Evolutionary conservation across 108 stramenopile species (phyloP), one percentile per base, ranked within the genome.

Genomic region (Fragilariopsis cylindrus): DNA sequence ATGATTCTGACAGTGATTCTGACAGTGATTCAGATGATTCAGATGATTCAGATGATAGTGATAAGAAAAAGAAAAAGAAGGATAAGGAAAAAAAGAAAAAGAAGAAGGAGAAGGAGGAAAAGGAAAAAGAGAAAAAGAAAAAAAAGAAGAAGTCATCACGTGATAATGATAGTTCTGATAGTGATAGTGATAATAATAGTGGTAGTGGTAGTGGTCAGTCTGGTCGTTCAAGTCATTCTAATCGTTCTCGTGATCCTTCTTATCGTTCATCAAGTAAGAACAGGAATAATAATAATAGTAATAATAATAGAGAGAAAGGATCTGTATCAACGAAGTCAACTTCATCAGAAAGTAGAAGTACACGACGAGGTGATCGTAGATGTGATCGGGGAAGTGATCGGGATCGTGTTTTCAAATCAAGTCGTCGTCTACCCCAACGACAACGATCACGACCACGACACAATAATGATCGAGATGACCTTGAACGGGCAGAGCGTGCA

Each of bases 21-120:
- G 62, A 56, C 19, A 56, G 55, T 11, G 19, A 19, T 56, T n/a
- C 16, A 13, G 9, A 9, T 40, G 9, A 21, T 30, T 60, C 58
- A 40, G 57, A 57, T 19, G 57, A 57, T 18, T 60, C 58, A 11
- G 58, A 21, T 60, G 13, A n/a, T 19, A 30, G 41, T 12, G 41
- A 60, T 21, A 60, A 60, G 58, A 30, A 60, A 4, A 60, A 60
- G 21, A 60, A 60, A 41, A 60, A 60, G 21, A 13, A 52, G 9
- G 13, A 30, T 19, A 30, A 60, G 21, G 41, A 60, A 40, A 60
- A 60, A 41, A 30, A 60, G 4, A 60, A 60, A 30, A 60, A 60
- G 58, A 60, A 43, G 5, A 13, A 52, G 9, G 13, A 30, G 30
- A 30, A 56, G 19, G 9, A 56, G 19, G 55, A 56, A 42, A 57